Evolutionary conservation across 805 yeast species (phyloP), one percentile per base, ranked within the genome.

Genomic region (Yamadazyma kitorensis): DNA sequence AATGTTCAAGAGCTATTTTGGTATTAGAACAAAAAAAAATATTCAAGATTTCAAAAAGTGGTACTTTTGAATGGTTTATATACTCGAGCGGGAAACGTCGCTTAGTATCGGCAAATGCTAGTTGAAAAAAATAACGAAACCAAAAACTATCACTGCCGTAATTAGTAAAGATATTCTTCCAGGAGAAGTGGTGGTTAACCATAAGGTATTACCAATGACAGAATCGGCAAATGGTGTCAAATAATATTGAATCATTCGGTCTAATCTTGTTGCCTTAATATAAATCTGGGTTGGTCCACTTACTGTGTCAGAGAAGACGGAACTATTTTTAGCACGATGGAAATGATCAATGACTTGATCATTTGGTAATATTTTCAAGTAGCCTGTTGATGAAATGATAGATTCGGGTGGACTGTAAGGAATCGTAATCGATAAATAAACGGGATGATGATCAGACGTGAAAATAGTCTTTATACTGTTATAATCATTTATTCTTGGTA

Each of bases 371-470:
- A 58, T 44, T 36, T 59, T 58, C 33, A 61, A 45, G 40, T 54
- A 60, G 6, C 68, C 68, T 6, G 44, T 24, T 2, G 48, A 37
- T 7, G 61, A 44, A 0, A 61, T 46, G 7, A 61, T 51, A 5
- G 58, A 43, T 12, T 47, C 43, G 1, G 80, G 72, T 0, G 71
- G 48, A 4, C 43, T 33, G n/a, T 49, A 40, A 1, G 85, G 82
- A 3, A 80, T 61, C 0, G 59, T 49, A 1, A 82, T 52, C 5
- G 57, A 55, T 23, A 86, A 55, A 43, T 56, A 74, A 1, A 88
- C 96, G 0, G 96, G 95, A 30, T 75, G 74, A 57, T 88, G 97
- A 55, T 88, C 97, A 0, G 95, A 84, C 16, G 68, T 61, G 4
- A 59, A 56, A 24, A 82, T 56, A 0, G 62, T 52, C 1, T 62